Evolutionary conservation across 1,284 basidiomycete genomes (phyloP).

Genomic region (Fomitopsis schrenkii): DNA sequence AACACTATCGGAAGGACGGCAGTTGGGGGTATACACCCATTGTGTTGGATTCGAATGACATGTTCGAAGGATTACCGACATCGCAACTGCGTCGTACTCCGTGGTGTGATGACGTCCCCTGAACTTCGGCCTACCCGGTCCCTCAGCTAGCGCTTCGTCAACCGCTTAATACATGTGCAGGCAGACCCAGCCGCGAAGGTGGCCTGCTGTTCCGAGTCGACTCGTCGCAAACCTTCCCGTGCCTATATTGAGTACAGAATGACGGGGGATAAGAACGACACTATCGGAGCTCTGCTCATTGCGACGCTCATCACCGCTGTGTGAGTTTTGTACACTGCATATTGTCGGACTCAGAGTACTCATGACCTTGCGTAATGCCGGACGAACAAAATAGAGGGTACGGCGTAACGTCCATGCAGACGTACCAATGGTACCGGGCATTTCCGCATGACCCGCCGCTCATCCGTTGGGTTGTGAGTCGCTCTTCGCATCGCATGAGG

Average conservation of each 20-base stretch:
- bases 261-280: background rate
- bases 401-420: constrained; percentile 1
- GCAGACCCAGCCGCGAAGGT: background rate
- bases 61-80: background rate
- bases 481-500: background rate
- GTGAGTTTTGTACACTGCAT: background rate
- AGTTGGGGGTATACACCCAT: too few species aligned
- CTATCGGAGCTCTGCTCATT: background rate
- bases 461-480: background rate
- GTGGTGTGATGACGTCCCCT: background rate
- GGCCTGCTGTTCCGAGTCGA: background rate
- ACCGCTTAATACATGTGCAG: background rate
- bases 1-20: too few species aligned
- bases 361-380: background rate
- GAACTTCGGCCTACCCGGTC: background rate
- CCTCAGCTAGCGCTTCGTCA: background rate
- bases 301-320: background rate
- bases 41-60: too few species aligned
- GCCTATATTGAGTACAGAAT: background rate
- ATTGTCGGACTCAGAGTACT: background rate
- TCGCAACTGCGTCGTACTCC: background rate
- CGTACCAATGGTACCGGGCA: constrained; percentile 1
- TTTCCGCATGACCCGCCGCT: background rate
- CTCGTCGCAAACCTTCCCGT: background rate
- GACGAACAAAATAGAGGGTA: background rate